Conservation (phyloP, 208 protist genomes). For the Leishmania aethiopica region DNA sequence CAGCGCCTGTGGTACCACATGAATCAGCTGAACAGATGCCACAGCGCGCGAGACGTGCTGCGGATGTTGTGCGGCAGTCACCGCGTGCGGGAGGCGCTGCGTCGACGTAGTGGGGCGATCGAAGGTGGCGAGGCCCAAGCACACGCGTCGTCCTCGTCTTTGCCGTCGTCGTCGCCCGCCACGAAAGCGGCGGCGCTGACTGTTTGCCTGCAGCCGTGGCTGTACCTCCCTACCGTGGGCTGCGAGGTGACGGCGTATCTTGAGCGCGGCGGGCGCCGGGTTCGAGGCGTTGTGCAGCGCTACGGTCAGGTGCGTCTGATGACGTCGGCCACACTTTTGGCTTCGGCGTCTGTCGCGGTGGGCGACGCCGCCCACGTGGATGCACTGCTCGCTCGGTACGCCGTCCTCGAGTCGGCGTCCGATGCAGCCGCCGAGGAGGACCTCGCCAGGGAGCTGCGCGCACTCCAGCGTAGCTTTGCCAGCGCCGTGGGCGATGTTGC, state of each 20-base stretch:
- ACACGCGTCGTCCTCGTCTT: background rate
- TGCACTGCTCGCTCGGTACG: constrained; percentile 31
- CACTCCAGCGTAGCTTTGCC: constrained; percentile 34
- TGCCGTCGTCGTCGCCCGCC: background rate
- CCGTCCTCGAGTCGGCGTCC: constrained; percentile 40
- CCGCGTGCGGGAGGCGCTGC: constrained; percentile 42
- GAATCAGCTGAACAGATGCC: constrained; percentile 78
- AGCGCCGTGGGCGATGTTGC: constrained; percentile 34
- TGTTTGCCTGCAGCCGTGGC: constrained; percentile 71
- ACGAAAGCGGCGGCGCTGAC: constrained; percentile 20
- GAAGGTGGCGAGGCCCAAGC: constrained; percentile 2
- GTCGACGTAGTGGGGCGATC: background rate
- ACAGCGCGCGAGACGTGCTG: constrained; percentile 49
- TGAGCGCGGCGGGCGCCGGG: constrained; percentile 47
- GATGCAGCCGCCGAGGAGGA: constrained; percentile 56
- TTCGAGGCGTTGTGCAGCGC: constrained; percentile 77
- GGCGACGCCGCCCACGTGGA: constrained; percentile 10
- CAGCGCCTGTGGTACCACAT: constrained; percentile 73
- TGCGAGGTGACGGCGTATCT: constrained; percentile 69
- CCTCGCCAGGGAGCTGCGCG: constrained; percentile 50
- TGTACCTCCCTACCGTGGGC: constrained; percentile 77
- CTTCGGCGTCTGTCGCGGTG: constrained; percentile 1
- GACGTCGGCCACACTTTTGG: constrained; percentile 62
- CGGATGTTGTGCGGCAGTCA: constrained; percentile 49
- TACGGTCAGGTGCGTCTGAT: constrained; percentile 75